These are phyloP conservation scores for Lipomyces lipofer DNA, from an alignment of 805 yeast species.

Conservation along the genomic window DNA sequence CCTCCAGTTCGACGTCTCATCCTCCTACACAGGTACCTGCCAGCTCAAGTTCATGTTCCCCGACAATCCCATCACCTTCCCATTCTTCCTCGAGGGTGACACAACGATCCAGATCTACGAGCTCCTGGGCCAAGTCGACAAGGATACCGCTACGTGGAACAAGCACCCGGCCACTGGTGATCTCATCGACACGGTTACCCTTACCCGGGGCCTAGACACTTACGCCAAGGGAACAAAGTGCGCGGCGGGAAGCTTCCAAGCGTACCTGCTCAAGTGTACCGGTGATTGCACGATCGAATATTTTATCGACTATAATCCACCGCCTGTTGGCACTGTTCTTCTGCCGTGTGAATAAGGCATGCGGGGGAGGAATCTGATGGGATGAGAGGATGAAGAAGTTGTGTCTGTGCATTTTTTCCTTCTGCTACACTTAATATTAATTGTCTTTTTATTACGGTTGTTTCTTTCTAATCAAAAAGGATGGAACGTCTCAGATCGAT, in stretches of 20 bases:
- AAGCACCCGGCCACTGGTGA: constrained; percentile 25
- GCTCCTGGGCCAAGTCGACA: constrained; percentile 10
- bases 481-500: no score
- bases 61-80: constrained; percentile 27
- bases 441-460: no score
- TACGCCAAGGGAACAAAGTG: constrained; percentile 16
- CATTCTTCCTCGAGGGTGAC: constrained; percentile 28
- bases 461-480: no score
- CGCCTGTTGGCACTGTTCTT: constrained; percentile 31
- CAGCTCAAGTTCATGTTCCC: constrained; percentile 30
- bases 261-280: constrained; percentile 27
- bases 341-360: constrained; percentile 25
- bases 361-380: no score
- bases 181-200: constrained; percentile 25
- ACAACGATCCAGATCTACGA: constrained; percentile 24
- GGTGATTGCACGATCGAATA: constrained; percentile 28
- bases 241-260: constrained; percentile 19
- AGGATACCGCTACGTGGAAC: constrained; percentile 29
- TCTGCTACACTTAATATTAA: no score
- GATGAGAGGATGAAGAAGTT: no score
- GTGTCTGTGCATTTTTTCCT: no score
- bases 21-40: constrained; percentile 25
- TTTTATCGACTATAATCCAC: constrained; percentile 32
- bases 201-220: constrained; percentile 23
- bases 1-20: constrained; percentile 24